Evolutionary conservation across 148 eudicot species (phyloP).

Genomic region (Vaccinium darrowii): DNA sequence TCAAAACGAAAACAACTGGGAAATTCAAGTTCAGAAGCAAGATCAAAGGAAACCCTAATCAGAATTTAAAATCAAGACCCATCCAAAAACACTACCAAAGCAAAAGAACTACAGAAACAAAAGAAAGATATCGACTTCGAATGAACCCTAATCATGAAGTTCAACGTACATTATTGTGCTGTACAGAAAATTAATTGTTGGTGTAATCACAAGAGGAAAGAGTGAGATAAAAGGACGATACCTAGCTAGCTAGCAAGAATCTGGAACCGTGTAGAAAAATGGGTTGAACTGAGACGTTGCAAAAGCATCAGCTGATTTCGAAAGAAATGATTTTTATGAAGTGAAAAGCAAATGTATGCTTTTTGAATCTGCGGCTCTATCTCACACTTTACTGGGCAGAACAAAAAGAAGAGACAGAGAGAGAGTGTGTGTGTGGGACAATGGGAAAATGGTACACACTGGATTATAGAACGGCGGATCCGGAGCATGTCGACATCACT

Average conservation of each 20-base stretch:
- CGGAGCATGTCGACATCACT: not conserved
- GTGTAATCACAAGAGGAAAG: not conserved
- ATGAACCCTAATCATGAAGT: not conserved
- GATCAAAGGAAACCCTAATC: not conserved
- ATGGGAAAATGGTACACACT: not conserved
- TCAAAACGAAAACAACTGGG: not conserved
- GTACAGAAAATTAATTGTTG: not conserved
- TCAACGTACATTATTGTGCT: not conserved
- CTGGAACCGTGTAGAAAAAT: not conserved
- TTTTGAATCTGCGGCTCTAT: not conserved
- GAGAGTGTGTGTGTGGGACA: not conserved
- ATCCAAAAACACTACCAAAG: not conserved
- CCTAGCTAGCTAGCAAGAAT: not conserved
- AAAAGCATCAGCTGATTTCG: not conserved
- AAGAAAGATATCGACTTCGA: not conserved
- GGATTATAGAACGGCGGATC: not conserved
- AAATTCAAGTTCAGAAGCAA: not conserved
- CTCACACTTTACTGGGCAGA: not conserved
- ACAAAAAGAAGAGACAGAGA: not conserved
- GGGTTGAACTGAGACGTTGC: not conserved
- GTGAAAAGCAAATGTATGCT: not conserved
- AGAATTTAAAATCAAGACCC: not conserved
- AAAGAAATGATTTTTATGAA: not conserved
- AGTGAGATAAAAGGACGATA: not conserved
- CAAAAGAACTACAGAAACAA: not conserved